phyloP scores from a whole-genome alignment of 768 basidiomycete genomes.

The Panaeolus cyanescens region DNA sequence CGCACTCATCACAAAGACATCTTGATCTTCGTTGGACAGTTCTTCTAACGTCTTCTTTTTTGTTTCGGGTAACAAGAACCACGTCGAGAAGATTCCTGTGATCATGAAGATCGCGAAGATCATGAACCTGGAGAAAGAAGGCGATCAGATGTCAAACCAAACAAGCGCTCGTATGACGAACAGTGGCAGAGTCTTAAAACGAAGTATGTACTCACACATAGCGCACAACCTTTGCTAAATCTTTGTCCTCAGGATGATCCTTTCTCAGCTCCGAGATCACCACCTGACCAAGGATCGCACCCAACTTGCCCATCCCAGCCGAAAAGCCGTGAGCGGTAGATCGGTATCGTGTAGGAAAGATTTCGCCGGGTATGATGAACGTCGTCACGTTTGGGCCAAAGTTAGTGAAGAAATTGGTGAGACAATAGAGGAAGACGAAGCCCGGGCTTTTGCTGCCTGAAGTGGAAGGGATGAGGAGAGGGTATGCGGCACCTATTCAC shows the following conservation, averaged over 20 bases:
- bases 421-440: slow-evolving; percentile 82
- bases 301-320: slow-evolving; percentile 80
- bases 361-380: slow-evolving; percentile 79
- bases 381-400: slow-evolving; percentile 82
- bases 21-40: slow-evolving; percentile 72
- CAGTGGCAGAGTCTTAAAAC: too few species aligned
- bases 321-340: slow-evolving; percentile 84
- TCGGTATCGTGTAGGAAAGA: slow-evolving; percentile 86
- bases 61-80: slow-evolving; percentile 74
- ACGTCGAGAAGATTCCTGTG: slow-evolving; percentile 77
- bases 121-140: too few species aligned
- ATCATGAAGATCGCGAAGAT: slow-evolving; percentile 87
- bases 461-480: not conserved
- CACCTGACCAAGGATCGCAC: slow-evolving; percentile 79
- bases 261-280: not conserved
- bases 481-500: not conserved
- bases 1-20: slow-evolving; percentile 49
- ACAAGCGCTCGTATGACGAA: too few species aligned
- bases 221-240: not conserved
- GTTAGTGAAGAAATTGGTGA: slow-evolving; percentile 90
- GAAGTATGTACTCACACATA: not conserved
- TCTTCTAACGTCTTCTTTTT: slow-evolving; percentile 68
- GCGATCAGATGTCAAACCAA: too few species aligned
- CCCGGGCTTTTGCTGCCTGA: not conserved
- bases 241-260: not conserved